These are phyloP conservation scores for Aspergillus caelatus DNA, from an alignment of 2,329 filamentous ascomycete species.

Conservation along the genomic window DNA sequence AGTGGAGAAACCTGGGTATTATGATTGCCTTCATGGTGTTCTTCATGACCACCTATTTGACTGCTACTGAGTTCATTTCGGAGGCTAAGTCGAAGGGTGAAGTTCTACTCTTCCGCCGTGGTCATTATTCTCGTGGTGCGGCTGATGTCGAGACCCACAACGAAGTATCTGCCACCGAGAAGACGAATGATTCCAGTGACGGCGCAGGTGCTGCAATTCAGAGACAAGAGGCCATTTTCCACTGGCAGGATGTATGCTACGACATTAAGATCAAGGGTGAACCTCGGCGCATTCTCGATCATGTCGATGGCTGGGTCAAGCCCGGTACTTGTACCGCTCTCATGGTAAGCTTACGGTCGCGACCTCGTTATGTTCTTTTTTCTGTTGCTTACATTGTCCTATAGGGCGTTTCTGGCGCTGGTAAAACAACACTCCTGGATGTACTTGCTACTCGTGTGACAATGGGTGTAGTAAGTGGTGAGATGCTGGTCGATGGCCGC, in stretches of 20 bases:
- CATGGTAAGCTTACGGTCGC: constrained; percentile 58
- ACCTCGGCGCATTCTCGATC: constrained; percentile 73
- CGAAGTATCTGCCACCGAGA: constrained; percentile 33
- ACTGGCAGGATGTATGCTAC: constrained; percentile 84
- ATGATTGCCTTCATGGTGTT: constrained; percentile 64
- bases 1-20: constrained; percentile 72
- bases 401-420: constrained; percentile 81
- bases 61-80: constrained; percentile 62
- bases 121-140: constrained; percentile 55
- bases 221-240: constrained; percentile 75
- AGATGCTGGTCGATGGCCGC: constrained; percentile 80
- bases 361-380: constrained; percentile 22
- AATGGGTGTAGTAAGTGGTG: constrained; percentile 84
- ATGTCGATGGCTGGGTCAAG: constrained; percentile 92
- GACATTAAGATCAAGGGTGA: constrained; percentile 80
- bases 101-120: constrained; percentile 72
- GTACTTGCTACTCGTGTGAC: constrained; percentile 82
- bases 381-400: constrained; percentile 27
- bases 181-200: constrained; percentile 31
- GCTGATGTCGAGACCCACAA: constrained; percentile 34
- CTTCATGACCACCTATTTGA: constrained; percentile 63
- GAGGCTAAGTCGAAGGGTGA: constrained; percentile 76
- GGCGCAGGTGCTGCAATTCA: constrained; percentile 50
- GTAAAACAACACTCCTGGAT: constrained; percentile 89
- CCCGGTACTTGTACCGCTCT: constrained; percentile 86